Base-by-base conservation (phyloP, 2,329 filamentous ascomycete genomes). In the Microsporum ferrugineum region DNA sequence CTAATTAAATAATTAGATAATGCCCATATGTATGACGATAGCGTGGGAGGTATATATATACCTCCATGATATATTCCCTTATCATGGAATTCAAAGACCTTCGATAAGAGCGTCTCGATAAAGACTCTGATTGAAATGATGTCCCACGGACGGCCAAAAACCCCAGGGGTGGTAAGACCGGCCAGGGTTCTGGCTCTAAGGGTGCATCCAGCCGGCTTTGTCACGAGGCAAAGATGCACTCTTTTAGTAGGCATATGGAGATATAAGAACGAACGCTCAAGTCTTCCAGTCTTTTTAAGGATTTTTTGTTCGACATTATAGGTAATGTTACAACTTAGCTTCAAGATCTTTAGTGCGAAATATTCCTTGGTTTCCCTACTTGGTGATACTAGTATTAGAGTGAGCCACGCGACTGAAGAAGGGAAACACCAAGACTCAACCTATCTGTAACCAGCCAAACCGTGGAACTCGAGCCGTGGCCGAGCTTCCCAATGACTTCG, bases 391-490 rank as follows among this genome's bases (percentile, higher is more conserved):
- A 39, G 6, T 23, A 23, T 23, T 23, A 23, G 36, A 39, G 14
- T 8, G 36, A 7, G 8, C 36, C 36, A 39, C 14, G 36, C 36
- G 14, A 39, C 8, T 8, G 36, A 2, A 39, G 36, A 39, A 12
- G 43, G 36, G 36, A 39, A 39, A 39, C 17, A 23, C 1, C 17
- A 1, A 23, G 17, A 23, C 17, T 27, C 12, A 58, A 63, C 63
- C 12, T 61, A 3, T 63, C 57, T 59, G 45, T 38, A 23, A 47
- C 63, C 33, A 65, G 53, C 62, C 63, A 65, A 45, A 65, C 63
- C 12, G 59, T 65, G 10, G 63, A 63, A 31, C 62, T 63, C 39
- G 61, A 60, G 12, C 63, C 63, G 10, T 31, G 27, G 10, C 61
- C 61, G 14, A 65, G 45, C 39, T 65, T 65, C 45, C 63, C 63